Evolutionary conservation across 306 rosid species (phyloP).

Genomic region (Cicer judaicum): DNA sequence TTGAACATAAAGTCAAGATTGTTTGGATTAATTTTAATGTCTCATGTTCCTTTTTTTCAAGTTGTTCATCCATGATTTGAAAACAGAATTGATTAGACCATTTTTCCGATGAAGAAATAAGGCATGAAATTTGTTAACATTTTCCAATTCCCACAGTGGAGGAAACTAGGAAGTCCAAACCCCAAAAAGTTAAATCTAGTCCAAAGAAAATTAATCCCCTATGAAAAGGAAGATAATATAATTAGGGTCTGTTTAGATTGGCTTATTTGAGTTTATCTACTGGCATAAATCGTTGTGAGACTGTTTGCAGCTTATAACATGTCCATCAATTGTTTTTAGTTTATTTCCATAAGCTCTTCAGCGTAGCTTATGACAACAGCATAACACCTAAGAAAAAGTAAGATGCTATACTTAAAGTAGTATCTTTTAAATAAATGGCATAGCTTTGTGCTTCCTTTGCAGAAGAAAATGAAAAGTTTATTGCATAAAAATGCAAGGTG

Average conservation of each 20-base stretch:
- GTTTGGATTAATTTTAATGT: background rate
- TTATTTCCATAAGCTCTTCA: too few species aligned
- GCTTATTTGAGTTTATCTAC: too few species aligned
- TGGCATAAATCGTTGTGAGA: too few species aligned
- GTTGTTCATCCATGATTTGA: conserved; percentile 9
- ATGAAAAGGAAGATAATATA: background rate
- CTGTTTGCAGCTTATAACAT: too few species aligned
- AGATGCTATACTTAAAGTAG: conserved; percentile 5
- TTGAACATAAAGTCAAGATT: background rate
- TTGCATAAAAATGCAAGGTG: conserved; percentile 29
- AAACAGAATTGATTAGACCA: background rate
- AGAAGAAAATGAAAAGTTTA: conserved; percentile 25
- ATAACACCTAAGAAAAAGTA: background rate
- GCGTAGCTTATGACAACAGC: too few species aligned
- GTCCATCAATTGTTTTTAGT: too few species aligned
- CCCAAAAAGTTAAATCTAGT: background rate
- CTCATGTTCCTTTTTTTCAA: background rate
- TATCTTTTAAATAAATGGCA: conserved; percentile 16
- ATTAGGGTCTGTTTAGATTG: background rate
- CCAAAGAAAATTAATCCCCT: conserved; percentile 17
- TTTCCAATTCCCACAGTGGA: background rate
- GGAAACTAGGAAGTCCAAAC: background rate
- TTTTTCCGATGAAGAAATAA: conserved; percentile 18
- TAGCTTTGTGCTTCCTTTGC: conserved; percentile 25
- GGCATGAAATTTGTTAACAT: background rate